phyloP scores from a whole-genome alignment of 768 basidiomycete species.

The Serendipita indica region DNA sequence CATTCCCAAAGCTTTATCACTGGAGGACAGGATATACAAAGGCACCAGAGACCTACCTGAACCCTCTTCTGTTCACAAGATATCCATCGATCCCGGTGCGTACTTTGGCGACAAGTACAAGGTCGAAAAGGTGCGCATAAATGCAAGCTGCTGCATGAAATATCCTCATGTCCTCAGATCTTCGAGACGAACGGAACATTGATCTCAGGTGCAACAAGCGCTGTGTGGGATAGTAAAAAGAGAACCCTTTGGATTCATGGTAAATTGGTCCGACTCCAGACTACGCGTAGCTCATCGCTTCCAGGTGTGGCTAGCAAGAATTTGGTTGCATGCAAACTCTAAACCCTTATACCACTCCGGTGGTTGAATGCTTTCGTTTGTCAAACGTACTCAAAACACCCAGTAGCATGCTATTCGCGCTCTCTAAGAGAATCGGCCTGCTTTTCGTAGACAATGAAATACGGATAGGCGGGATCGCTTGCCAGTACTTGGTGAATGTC shows the following conservation, averaged over 20 bases:
- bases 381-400: too few species aligned
- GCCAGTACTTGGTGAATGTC: neutral
- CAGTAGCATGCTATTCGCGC: neutral
- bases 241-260: conserved; percentile 44
- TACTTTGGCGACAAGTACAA: conserved; percentile 47
- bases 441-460: neutral
- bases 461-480: neutral
- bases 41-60: conserved; percentile 25
- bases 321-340: neutral
- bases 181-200: conserved; percentile 54
- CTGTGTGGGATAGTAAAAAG: conserved; percentile 38
- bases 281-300: neutral
- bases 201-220: conserved; percentile 42
- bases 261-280: conserved; percentile 20
- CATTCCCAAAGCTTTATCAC: conserved; percentile 28
- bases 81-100: conserved; percentile 41
- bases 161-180: conserved; percentile 26
- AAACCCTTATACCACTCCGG: too few species aligned
- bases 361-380: too few species aligned
- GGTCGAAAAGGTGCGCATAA: conserved; percentile 35
- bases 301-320: neutral
- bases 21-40: conserved; percentile 27
- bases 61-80: conserved; percentile 38
- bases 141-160: neutral
- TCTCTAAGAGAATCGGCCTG: neutral